Base-by-base conservation (phyloP, 2,329 filamentous ascomycete species). In the Cordyceps militaris region DNA sequence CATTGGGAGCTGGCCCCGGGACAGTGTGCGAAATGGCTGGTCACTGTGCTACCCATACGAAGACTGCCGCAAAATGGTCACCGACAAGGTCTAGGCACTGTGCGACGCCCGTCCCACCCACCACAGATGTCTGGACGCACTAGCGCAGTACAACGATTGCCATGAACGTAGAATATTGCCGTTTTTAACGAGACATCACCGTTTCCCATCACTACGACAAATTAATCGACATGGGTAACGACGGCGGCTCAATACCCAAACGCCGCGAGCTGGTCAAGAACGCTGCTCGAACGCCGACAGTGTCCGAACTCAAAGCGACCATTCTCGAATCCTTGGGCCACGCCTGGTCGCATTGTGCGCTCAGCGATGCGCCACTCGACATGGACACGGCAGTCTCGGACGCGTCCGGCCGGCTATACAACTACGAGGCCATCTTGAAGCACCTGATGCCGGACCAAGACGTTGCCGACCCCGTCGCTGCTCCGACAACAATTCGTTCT, bases 191-290 rank as follows among this genome's bases (percentile, higher is more conserved):
- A 10, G 28, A 34, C 19, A 21, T 16, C 28, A 32, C 9, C n/a
- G 19, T 13, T 28, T 14, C 16, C 26, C 16, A 36, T 34, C 51
- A n/a, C 62, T 69, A 16, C 24, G n/a, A 23, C 32, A n/a, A 23
- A 48, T 24, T 3, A 42, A 28, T 14, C 8, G 10, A 54, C 65
- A 97, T 99, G 94, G 94, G 94, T 70, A 99, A 99, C 76, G 94
- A 99, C 71, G 94, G 94, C 65, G 94, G 94, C 70, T 93, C 90
- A 64, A 99, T 99, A 65, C 94, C 94, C 5, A 97, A 88, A 62
- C 89, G 95, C 32, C 88, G 91, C 68, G 95, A 99, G 73, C 89
- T 99, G 47, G 94, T 99, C 71, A 96, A 96, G 74, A 88, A 93
- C 72, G 91, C 92, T 28, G 91, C 92, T 43, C 88, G 90, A 66